Percentiles rank a stretch among this genome's conserved stretches.
Conservation (phyloP, 176 grass and related monocot genomes). For the Dactylis glomerata region DNA sequence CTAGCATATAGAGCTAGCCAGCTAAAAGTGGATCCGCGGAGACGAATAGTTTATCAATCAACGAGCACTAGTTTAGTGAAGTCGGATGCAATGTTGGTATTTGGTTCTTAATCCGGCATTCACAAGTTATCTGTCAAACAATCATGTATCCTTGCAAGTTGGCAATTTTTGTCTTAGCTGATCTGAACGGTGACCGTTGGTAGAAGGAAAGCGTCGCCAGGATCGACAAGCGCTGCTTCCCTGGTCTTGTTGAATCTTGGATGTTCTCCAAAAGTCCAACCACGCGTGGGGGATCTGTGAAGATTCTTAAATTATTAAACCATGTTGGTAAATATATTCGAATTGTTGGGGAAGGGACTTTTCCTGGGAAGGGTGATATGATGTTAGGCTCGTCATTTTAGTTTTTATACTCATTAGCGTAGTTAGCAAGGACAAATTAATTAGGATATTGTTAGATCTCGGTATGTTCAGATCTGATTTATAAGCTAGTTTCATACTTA, state of each 20-base stretch:
- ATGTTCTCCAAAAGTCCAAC: neutral
- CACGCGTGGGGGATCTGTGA: neutral
- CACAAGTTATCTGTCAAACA: slow-evolving; percentile 6
- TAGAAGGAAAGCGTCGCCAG: neutral
- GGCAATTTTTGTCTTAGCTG: neutral
- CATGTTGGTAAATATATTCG: neutral
- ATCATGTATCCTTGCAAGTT: neutral
- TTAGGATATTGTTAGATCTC: too few species aligned
- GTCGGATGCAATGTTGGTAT: neutral
- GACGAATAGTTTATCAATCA: neutral
- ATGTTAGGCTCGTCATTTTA: too few species aligned
- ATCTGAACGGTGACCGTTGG: neutral
- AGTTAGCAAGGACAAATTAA: too few species aligned
- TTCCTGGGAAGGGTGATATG: neutral
- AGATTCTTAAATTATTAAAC: neutral
- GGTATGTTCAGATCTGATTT: too few species aligned
- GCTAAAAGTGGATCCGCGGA: neutral
- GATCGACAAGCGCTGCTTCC: neutral
- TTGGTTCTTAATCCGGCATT: slow-evolving; percentile 4
- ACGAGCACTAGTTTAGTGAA: neutral
- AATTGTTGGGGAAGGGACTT: neutral
- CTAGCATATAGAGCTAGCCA: neutral
- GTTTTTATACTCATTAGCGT: too few species aligned
- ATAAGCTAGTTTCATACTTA: too few species aligned
- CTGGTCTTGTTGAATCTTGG: neutral